A percentile compares a stretch with the other conserved stretches of the same genome.
These are phyloP conservation scores for Purpureocillium lavendulum DNA, from an alignment of 2,329 filamentous ascomycete species.

Conservation along the genomic window DNA sequence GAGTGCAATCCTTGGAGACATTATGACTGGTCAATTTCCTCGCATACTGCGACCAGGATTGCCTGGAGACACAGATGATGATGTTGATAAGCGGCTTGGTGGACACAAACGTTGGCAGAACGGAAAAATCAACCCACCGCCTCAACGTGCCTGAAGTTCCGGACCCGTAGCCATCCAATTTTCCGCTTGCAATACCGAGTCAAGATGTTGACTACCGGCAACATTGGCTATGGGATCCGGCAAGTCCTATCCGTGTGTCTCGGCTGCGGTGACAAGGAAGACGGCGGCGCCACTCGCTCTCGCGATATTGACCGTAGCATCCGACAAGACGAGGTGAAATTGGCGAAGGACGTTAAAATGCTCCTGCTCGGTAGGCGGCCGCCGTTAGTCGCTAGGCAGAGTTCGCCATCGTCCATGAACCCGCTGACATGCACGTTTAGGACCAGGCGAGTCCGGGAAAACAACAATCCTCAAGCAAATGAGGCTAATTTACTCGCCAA, in stretches of 20 bases:
- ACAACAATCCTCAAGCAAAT: slow-evolving; percentile 32
- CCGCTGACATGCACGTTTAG: neutral
- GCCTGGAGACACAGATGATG: no score
- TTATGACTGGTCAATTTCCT: no score
- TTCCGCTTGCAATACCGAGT: no score
- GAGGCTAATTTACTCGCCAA: slow-evolving; percentile 92
- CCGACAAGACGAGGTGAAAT: slow-evolving; percentile 77
- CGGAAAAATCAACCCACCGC: no score
- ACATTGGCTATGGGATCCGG: no score
- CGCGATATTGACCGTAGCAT: slow-evolving; percentile 81
- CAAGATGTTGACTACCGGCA: no score
- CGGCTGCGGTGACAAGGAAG: slow-evolving; percentile 43
- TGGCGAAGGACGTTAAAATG: slow-evolving; percentile 86
- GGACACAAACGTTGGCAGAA: no score
- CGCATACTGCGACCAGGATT: no score
- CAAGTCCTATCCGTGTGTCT: slow-evolving; percentile 65
- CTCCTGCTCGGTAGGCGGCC: slow-evolving; percentile 65
- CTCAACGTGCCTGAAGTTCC: no score
- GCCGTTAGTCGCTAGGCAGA: neutral
- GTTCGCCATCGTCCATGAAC: neutral
- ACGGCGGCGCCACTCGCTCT: slow-evolving; percentile 45
- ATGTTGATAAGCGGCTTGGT: no score
- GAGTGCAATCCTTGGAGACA: no score
- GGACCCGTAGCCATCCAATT: no score
- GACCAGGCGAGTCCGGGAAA: slow-evolving; percentile 6